phyloP scores from a whole-genome alignment of 2,329 filamentous ascomycete genomes.

The Biscogniauxia sp. region DNA sequence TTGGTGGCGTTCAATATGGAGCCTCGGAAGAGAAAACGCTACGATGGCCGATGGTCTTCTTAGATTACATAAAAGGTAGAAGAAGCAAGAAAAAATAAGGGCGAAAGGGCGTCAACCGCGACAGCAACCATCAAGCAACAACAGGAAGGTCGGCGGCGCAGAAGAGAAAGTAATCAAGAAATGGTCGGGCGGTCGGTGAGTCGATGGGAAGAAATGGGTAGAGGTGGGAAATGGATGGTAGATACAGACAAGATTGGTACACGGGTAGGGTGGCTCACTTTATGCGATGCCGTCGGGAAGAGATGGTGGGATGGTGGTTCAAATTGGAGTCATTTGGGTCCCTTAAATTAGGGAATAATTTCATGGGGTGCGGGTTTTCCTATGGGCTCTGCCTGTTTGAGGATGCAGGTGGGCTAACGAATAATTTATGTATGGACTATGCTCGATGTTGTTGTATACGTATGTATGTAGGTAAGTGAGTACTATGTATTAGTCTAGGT shows the following conservation, averaged over 20 bases:
- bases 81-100: not conserved
- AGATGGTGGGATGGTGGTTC: constrained; percentile 16
- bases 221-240: not conserved
- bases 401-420: no score
- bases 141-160: not conserved
- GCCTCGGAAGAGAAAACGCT: not conserved
- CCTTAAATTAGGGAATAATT: constrained; percentile 25
- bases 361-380: constrained; percentile 11
- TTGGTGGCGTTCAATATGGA: not conserved
- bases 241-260: not conserved
- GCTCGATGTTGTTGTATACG: no score
- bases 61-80: not conserved
- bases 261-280: constrained; percentile 13
- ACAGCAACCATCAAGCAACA: not conserved
- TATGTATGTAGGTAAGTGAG: no score
- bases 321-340: constrained; percentile 6
- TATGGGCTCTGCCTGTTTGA: not conserved
- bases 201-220: not conserved
- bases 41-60: not conserved
- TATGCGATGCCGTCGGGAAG: constrained; percentile 18
- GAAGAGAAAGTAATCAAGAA: not conserved
- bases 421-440: no score
- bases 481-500: no score
- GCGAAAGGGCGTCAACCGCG: not conserved
- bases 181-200: not conserved